A percentile compares a stretch with the other conserved stretches of the same genome.
phyloP scores from a whole-genome alignment of 176 grass and related monocot genomes.

The sorghum (Sorghum bicolor) region Sorghum_bicolor_NCBIv3 NC_012871.2:66718501-66719000 shows the following conservation, averaged over 20 bases:
- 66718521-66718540: slow-evolving; percentile 31
- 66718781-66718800: too few species aligned
- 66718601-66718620: slow-evolving; percentile 39
- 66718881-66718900: slow-evolving; percentile 38
- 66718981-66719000: slow-evolving; percentile 40
- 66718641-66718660: slow-evolving; percentile 32
- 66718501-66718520: slow-evolving; percentile 35
- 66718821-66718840: slow-evolving; percentile 46
- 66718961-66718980: slow-evolving; percentile 37
- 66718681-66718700: neutral
- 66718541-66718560: slow-evolving; percentile 38
- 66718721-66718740: too few species aligned
- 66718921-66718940: slow-evolving; percentile 44
- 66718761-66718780: too few species aligned
- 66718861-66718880: slow-evolving; percentile 26
- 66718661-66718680: slow-evolving; percentile 29
- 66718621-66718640: slow-evolving; percentile 48
- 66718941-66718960: slow-evolving; percentile 44
- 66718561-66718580: slow-evolving; percentile 30
- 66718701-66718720: too few species aligned
- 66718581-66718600: slow-evolving; percentile 34
- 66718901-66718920: slow-evolving; percentile 40
- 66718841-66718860: slow-evolving; percentile 48
- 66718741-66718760: too few species aligned
- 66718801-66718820: slow-evolving; percentile 32